Evolutionary conservation across 129 eudicot species (phyloP).

Genomic region (Calendula officinalis): DNA sequence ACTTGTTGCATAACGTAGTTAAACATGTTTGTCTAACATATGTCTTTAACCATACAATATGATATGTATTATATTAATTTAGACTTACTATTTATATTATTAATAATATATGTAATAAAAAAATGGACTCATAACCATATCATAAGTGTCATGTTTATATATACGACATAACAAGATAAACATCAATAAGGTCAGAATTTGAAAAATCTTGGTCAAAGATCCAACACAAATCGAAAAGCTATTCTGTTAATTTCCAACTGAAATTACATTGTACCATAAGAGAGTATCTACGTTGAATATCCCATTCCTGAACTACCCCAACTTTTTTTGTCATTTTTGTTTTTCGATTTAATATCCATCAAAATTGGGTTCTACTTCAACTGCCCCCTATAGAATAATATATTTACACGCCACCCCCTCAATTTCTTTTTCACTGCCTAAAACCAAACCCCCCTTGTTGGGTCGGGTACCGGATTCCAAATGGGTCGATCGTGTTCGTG

Average conservation of each 20-base stretch:
- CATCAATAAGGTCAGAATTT: conserved; percentile 6
- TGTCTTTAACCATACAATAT: no score
- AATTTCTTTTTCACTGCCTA: conserved; percentile 34
- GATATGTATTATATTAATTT: not conserved
- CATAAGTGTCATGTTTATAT: not conserved
- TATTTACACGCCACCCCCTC: conserved; percentile 47
- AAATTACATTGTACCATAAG: conserved; percentile 17
- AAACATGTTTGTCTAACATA: no score
- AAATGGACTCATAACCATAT: not conserved
- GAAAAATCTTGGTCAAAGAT: conserved; percentile 17
- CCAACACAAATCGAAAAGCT: conserved; percentile 22
- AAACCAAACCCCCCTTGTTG: conserved; percentile 42
- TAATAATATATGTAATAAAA: not conserved
- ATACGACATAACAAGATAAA: conserved; percentile 4
- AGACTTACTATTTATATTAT: not conserved
- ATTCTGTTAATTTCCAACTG: conserved; percentile 9
- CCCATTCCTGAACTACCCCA: conserved; percentile 19
- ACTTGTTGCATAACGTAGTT: no score
- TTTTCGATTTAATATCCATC: conserved; percentile 5
- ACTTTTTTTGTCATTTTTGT: not conserved
- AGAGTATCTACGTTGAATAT: conserved; percentile 23
- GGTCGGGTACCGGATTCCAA: conserved; percentile 60
- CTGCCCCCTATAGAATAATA: conserved; percentile 40
- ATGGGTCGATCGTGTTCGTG: conserved; percentile 41
- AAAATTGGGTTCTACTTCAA: conserved; percentile 26